Conservation (phyloP, 2,329 filamentous ascomycete genomes). For the Seiridium cupressi region DNA sequence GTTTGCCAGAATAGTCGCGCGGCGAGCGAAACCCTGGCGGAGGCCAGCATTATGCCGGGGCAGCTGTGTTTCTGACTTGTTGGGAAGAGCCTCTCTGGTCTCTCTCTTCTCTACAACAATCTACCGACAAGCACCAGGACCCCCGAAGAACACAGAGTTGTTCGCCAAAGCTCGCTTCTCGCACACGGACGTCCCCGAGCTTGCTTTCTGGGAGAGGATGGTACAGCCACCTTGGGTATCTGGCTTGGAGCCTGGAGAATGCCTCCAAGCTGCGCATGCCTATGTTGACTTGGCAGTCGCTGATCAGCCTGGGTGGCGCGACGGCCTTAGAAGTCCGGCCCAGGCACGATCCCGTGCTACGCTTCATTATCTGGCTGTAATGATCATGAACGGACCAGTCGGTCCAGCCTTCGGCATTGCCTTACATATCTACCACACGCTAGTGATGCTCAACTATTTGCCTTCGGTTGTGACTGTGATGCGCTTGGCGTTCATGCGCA, state of each 20-base stretch:
- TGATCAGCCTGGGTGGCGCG: background rate
- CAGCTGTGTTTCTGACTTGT: background rate
- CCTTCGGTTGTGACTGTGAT: conserved; percentile 34
- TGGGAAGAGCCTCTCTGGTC: too few species aligned
- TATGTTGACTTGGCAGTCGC: background rate
- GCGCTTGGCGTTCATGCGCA: conserved; percentile 15
- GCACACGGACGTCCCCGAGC: conserved; percentile 22
- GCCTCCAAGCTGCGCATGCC: background rate
- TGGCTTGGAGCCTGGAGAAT: background rate
- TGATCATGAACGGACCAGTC: conserved; percentile 17
- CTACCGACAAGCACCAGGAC: background rate
- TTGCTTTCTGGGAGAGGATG: conserved; percentile 22
- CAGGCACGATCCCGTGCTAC: conserved; percentile 18
- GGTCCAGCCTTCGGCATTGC: conserved; percentile 18
- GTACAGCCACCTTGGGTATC: background rate
- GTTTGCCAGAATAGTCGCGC: background rate
- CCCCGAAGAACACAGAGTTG: background rate
- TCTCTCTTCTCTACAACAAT: background rate
- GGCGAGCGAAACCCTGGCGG: background rate
- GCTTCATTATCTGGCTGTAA: conserved; percentile 30
- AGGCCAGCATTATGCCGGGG: background rate
- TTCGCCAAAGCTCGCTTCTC: conserved; percentile 21
- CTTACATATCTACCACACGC: conserved; percentile 32
- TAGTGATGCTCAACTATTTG: conserved; percentile 28
- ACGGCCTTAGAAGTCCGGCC: conserved; percentile 15